These are phyloP conservation scores for Austroboletus eburneus DNA, from an alignment of 768 basidiomycete species.

Conservation along the genomic window DNA sequence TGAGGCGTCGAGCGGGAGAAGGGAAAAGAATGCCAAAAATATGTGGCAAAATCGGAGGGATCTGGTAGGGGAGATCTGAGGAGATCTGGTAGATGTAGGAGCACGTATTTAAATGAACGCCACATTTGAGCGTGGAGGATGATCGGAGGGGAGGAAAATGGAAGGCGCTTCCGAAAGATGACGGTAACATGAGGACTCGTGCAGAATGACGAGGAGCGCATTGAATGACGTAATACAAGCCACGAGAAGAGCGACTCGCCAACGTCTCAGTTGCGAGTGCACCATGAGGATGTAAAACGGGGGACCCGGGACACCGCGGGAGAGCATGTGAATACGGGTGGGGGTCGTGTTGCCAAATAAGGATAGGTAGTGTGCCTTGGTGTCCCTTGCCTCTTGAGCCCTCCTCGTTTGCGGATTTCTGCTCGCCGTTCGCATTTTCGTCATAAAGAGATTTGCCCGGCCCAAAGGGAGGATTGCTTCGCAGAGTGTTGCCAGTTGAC, in stretches of 20 bases:
- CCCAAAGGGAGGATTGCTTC: conserved; percentile 6
- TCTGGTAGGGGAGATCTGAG: conserved; percentile 1
- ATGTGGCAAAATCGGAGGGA: neutral
- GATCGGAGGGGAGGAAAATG: neutral
- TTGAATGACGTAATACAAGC: conserved; percentile 5
- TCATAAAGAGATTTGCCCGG: conserved; percentile 15
- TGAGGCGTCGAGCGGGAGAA: conserved; percentile 12
- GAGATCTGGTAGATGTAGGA: conserved; percentile 7
- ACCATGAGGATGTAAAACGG: conserved; percentile 19
- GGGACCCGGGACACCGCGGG: conserved; percentile 12
- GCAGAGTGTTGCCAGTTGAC: neutral
- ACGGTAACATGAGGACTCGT: neutral
- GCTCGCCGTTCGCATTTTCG: neutral
- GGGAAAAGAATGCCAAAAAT: conserved; percentile 7
- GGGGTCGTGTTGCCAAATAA: conserved; percentile 15
- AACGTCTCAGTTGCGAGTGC: conserved; percentile 7
- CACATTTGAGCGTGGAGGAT: neutral
- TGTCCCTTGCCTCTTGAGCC: conserved; percentile 16
- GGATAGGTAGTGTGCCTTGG: conserved; percentile 9
- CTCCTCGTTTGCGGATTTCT: conserved; percentile 4
- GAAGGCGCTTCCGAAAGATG: conserved; percentile 16
- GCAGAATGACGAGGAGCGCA: conserved; percentile 8
- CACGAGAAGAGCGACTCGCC: neutral
- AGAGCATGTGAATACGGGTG: conserved; percentile 27
- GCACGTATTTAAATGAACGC: neutral